These are phyloP conservation scores for Aspergillus versicolor DNA, from an alignment of 2,329 filamentous ascomycete genomes.

Conservation along the genomic window DNA sequence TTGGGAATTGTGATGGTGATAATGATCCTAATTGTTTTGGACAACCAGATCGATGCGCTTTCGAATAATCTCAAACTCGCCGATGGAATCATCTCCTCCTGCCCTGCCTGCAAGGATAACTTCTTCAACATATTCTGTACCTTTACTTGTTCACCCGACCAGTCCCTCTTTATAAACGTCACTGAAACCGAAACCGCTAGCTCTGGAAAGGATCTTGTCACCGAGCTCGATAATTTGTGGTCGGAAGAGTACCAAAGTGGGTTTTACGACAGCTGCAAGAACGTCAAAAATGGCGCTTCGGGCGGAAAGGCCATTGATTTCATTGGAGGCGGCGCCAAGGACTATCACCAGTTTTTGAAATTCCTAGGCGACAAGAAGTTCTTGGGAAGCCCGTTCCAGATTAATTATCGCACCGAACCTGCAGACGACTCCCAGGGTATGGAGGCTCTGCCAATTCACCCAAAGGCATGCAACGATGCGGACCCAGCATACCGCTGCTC, in stretches of 20 bases:
- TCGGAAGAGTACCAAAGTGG: conserved; percentile 79
- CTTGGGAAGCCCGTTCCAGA: conserved; percentile 91
- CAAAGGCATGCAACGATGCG: conserved; percentile 86
- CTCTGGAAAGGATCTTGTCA: conserved; percentile 65
- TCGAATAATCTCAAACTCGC: conserved; percentile 83
- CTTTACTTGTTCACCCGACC: conserved; percentile 96
- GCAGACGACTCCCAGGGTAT: conserved; percentile 65
- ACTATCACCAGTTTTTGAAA: conserved; percentile 81
- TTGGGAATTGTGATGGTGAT: too few relatives aligned
- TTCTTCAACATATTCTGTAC: conserved; percentile 99
- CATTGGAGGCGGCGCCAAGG: conserved; percentile 91
- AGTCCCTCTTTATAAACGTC: conserved; percentile 92
- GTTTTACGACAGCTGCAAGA: conserved; percentile 97
- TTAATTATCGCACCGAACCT: conserved; percentile 74
- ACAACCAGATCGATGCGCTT: conserved; percentile 68
- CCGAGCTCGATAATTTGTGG: conserved; percentile 86
- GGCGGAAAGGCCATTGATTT: conserved; percentile 93
- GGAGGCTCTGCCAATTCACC: conserved; percentile 66
- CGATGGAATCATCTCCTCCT: conserved; percentile 85
- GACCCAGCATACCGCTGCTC: conserved; percentile 85
- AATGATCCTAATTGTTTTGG: background rate
- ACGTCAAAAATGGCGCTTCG: conserved; percentile 95
- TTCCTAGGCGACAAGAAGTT: conserved; percentile 93
- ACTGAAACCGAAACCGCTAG: conserved; percentile 65
- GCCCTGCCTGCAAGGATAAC: conserved; percentile 95